Base-by-base conservation (phyloP, 306 rosid genomes). In the Vachellia collinsii region DNA sequence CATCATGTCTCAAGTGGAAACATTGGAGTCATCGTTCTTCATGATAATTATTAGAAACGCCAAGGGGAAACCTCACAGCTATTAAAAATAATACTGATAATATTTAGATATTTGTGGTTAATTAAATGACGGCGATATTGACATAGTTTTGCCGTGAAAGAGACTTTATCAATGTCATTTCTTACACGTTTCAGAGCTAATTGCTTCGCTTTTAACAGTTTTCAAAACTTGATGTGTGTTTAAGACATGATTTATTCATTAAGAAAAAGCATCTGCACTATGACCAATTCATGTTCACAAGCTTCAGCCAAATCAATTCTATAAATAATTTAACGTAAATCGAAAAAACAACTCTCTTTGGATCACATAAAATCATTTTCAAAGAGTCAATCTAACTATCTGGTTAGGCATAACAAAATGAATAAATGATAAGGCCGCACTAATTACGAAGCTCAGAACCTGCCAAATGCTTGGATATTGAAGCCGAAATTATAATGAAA, bases 381-480 rank as follows among this genome's bases (percentile, higher is more conserved):
- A n/a, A n/a, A n/a, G n/a, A n/a, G n/a, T n/a, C n/a, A n/a, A n/a
- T n/a, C n/a, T n/a, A n/a, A n/a, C n/a, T n/a, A n/a, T n/a, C 34
- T 48, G 43, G 87, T 88, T 91, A 90, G 88, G 75, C 61, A 44
- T 22, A 59, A 59, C 65, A 59, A 59, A 22, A 50, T 8, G 0
- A 56, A 67, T 4, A 62, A 61, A 61, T 6, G 34, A 19, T 8
- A 5, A 70, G 38, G 20, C 47, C 65, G 51, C 83, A 73, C 70
- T 70, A 58, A 29, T 85, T 75, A 79, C 82, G 53, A 83, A 29
- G 79, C 19, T 42, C 79, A 87, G 54, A 70, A 80, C 65, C 48
- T 22, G 83, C 89, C 91, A 87, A 83, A 64, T 87, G 91, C 80
- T 80, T 62, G 65, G 82, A 78, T 62, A 79, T 80, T 82, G 72